Base-by-base conservation (phyloP, 305 asterid species). In the Fraxinus nigra region DNA sequence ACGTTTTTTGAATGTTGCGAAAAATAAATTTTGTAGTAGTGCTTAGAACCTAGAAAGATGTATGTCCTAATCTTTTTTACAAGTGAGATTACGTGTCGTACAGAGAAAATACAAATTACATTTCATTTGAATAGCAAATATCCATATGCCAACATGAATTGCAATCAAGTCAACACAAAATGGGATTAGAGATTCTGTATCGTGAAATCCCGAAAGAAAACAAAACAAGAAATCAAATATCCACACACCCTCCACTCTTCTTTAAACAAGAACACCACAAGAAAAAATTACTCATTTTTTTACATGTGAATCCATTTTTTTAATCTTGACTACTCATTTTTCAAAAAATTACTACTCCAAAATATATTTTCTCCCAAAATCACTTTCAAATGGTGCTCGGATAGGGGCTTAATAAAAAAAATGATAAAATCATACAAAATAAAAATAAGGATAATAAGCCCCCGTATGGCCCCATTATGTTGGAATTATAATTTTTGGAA, bases 251-350 rank as follows among this genome's bases (percentile, higher is more conserved):
- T 65, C 7, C 35, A 75, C 20, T 22, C 76, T 48, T 28, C 51
- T 13, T 46, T 75, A 28, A 78, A 77, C 34, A 78, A 82, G 79
- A 76, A 79, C 56, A 56, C 78, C 43, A 65, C 81, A 22, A 88
- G 77, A 84, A 91, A 80, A 80, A 89, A 24, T 24, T 24, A 24
- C 2, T 37, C 43, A 37, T 37, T 37, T 37, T 37, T 37, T 38
- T 38, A 38, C 13, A 38, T 2, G 13, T 38, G 8, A 38, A 38
- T 38, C 3, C 13, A 38, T 1, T 38, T 38, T 38, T 37, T 38
- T 34, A 0, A 4, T 38, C 8, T 38, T 38, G 11, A 38, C 11
- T 38, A 38, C 46, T 38, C 13, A 8, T 38, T 8, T 38, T 38
- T 38, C 11, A 8, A 1, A 38, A 38, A 37, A 38, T 38, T 38